Evolutionary conservation across 805 yeast species (phyloP).

Genomic region (Wickerhamiella siamensis): DNA sequence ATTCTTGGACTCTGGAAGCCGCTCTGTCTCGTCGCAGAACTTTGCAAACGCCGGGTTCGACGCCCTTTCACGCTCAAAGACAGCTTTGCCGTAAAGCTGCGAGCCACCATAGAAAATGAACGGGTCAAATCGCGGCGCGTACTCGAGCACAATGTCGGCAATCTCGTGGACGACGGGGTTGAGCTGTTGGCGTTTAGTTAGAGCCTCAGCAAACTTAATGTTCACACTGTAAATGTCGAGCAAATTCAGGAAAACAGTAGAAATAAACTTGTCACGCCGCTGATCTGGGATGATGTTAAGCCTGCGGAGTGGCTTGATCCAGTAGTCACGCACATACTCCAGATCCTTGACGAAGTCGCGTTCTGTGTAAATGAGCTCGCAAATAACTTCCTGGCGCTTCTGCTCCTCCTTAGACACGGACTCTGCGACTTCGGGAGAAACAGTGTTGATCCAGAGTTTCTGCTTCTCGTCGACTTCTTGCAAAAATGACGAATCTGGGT

Average conservation of each 20-base stretch:
- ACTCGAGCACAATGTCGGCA: slow-evolving; percentile 78
- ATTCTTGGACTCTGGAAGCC: slow-evolving; percentile 71
- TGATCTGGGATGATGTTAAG: slow-evolving; percentile 76
- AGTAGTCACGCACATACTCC: slow-evolving; percentile 83
- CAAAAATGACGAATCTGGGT: slow-evolving; percentile 55
- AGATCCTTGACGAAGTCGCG: slow-evolving; percentile 89
- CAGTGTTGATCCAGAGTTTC: slow-evolving; percentile 88
- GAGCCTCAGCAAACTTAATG: slow-evolving; percentile 72
- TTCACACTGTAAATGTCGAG: slow-evolving; percentile 76
- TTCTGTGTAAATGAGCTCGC: slow-evolving; percentile 86
- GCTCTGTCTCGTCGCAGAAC: slow-evolving; percentile 81
- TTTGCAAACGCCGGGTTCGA: slow-evolving; percentile 84
- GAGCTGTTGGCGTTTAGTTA: slow-evolving; percentile 73
- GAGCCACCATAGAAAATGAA: slow-evolving; percentile 89
- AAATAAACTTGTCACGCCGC: slow-evolving; percentile 79
- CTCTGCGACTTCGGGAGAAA: slow-evolving; percentile 64
- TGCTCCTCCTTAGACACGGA: slow-evolving; percentile 69
- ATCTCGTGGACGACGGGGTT: slow-evolving; percentile 72
- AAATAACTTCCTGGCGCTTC: slow-evolving; percentile 88
- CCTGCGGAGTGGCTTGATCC: slow-evolving; percentile 81
- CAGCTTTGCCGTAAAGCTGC: slow-evolving; percentile 87
- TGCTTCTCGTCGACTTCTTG: slow-evolving; percentile 63
- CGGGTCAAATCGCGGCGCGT: slow-evolving; percentile 77
- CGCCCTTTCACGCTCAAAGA: slow-evolving; percentile 84
- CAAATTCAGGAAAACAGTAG: slow-evolving; percentile 84